Evolutionary conservation across 1,139 yeast genomes (phyloP).

Genomic region (Geotrichum cucujoidarum): DNA sequence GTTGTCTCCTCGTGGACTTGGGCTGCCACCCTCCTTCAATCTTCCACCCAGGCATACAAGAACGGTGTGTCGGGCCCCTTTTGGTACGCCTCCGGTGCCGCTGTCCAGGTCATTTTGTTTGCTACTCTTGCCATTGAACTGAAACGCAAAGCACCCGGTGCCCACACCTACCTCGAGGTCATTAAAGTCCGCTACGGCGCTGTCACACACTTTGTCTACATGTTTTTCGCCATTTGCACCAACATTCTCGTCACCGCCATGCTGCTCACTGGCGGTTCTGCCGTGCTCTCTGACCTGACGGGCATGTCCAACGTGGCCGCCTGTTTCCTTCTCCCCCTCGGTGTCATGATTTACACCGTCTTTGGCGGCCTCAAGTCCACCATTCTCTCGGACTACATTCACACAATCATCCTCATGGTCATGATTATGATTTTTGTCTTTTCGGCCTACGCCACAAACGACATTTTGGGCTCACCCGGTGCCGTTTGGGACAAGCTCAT

Average conservation of each 20-base stretch:
- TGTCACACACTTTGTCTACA: slow-evolving; percentile 59
- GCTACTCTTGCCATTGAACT: slow-evolving; percentile 71
- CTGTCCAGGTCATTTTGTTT: slow-evolving; percentile 66
- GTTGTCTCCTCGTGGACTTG: slow-evolving; percentile 93
- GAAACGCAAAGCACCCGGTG: slow-evolving; percentile 66
- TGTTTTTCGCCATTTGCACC: slow-evolving; percentile 80
- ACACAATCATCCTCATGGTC: slow-evolving; percentile 49
- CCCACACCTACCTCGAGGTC: slow-evolving; percentile 72
- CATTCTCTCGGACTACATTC: slow-evolving; percentile 80
- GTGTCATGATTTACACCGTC: slow-evolving; percentile 75
- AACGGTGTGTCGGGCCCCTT: slow-evolving; percentile 75
- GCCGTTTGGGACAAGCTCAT: slow-evolving; percentile 66
- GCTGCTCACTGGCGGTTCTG: slow-evolving; percentile 83
- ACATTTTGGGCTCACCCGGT: slow-evolving; percentile 69
- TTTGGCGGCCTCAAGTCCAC: slow-evolving; percentile 92
- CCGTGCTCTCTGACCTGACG: slow-evolving; percentile 68
- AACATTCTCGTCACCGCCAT: slow-evolving; percentile 82
- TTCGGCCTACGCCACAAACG: slow-evolving; percentile 48
- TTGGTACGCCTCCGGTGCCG: slow-evolving; percentile 73
- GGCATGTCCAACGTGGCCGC: slow-evolving; percentile 84
- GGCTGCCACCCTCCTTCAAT: slow-evolving; percentile 79
- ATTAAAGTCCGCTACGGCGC: slow-evolving; percentile 67
- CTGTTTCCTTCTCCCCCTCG: slow-evolving; percentile 72
- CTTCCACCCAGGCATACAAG: slow-evolving; percentile 70
- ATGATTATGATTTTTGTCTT: slow-evolving; percentile 38